Evolutionary conservation across 768 basidiomycete species (phyloP).

Genomic region (Mrakia blollopis): DNA sequence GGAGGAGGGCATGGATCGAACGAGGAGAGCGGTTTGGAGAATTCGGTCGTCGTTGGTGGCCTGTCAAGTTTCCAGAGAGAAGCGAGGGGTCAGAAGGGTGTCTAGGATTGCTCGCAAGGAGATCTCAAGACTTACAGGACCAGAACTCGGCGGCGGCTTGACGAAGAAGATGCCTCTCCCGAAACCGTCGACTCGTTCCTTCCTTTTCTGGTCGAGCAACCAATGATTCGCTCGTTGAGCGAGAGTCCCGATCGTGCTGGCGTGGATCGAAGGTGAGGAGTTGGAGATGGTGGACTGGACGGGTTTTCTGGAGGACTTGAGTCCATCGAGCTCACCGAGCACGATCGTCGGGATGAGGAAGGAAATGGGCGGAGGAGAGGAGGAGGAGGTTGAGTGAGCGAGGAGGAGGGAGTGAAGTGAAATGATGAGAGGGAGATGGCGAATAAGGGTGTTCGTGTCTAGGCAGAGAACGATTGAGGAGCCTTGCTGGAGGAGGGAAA

Average conservation of each 20-base stretch:
- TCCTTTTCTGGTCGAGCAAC: neutral
- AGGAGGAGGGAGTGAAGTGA: neutral
- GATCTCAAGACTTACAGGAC: neutral
- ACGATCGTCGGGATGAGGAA: slow-evolving; percentile 3
- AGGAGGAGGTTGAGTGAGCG: neutral
- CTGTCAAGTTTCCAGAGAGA: neutral
- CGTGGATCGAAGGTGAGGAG: neutral
- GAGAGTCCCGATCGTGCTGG: neutral
- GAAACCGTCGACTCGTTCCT: neutral
- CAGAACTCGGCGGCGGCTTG: neutral
- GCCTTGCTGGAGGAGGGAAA: neutral
- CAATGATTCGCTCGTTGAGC: slow-evolving; percentile 1
- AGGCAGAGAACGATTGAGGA: neutral
- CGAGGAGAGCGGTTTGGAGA: neutral
- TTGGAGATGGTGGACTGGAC: neutral
- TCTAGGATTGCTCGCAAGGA: neutral
- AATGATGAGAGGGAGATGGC: slow-evolving; percentile 2
- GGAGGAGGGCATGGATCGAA: neutral
- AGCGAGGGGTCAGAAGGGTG: neutral
- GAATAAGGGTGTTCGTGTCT: slow-evolving; percentile 4
- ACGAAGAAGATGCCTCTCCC: neutral
- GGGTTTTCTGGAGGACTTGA: neutral
- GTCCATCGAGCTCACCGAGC: neutral
- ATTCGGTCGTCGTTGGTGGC: slow-evolving; percentile 9
- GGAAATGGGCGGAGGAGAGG: neutral